Conservation (phyloP, 2,329 filamentous ascomycete genomes). For the Dactylellina drechsleri region DNA sequence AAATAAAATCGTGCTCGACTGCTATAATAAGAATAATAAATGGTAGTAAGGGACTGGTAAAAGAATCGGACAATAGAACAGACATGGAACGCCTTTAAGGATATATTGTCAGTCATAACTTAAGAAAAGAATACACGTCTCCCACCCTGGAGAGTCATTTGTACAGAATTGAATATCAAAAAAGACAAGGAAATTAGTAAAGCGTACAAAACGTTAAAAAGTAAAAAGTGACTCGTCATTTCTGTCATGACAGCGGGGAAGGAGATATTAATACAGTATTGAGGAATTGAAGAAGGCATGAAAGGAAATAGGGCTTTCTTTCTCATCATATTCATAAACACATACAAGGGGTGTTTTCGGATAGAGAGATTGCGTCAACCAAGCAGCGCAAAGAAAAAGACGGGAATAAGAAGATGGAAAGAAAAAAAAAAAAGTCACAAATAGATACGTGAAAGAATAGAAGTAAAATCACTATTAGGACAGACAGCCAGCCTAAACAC, state of each 20-base stretch:
- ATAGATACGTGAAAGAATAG: slow-evolving; percentile 17
- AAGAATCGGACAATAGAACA: slow-evolving; percentile 4
- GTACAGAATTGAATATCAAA: slow-evolving; percentile 12
- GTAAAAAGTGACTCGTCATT: slow-evolving; percentile 21
- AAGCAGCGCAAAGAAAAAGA: not conserved
- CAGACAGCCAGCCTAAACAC: slow-evolving; percentile 39
- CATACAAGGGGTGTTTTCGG: slow-evolving; percentile 28
- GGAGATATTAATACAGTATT: slow-evolving; percentile 46
- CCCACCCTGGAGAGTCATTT: slow-evolving; percentile 27
- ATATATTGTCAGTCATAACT: slow-evolving; percentile 23
- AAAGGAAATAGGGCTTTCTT: slow-evolving; percentile 13
- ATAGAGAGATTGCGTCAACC: slow-evolving; percentile 17
- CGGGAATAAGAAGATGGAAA: slow-evolving; percentile 12
- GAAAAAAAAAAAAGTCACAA: not conserved
- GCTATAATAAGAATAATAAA: not conserved
- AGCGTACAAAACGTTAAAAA: slow-evolving; percentile 9
- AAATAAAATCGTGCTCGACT: slow-evolving; percentile 7
- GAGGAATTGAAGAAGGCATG: slow-evolving; percentile 21
- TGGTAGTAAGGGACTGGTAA: slow-evolving; percentile 3
- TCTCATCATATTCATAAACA: slow-evolving; percentile 34
- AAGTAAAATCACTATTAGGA: slow-evolving; percentile 15
- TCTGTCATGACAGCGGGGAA: not conserved
- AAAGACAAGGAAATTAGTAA: slow-evolving; percentile 37
- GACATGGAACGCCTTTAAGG: slow-evolving; percentile 28
- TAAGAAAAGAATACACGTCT: slow-evolving; percentile 25